phyloP scores from a whole-genome alignment of 352 stramenopile genomes.

The Phytopythium kandeliae region DNA sequence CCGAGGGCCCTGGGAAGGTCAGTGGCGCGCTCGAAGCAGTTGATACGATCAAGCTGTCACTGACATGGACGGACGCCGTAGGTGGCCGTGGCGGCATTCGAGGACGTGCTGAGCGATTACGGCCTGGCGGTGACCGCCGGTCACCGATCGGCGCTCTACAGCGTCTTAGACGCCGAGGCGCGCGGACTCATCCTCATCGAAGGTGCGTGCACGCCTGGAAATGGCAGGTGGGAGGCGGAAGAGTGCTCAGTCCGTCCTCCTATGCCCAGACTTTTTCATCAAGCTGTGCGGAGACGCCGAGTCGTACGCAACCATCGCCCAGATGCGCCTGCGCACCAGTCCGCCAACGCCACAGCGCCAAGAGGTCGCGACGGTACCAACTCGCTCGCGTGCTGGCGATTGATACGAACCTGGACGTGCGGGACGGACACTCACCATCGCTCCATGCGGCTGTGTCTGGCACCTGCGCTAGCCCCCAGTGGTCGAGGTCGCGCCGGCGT shows the following conservation, averaged over 20 bases:
- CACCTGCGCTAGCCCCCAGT: conserved; percentile 23
- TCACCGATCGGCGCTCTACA: conserved; percentile 38
- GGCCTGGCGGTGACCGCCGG: conserved; percentile 34
- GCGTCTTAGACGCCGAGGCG: conserved; percentile 45
- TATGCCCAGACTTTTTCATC: conserved; percentile 76
- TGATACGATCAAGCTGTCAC: no score
- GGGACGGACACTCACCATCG: no score
- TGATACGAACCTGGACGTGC: no score
- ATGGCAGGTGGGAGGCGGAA: no score
- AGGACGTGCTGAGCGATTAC: conserved; percentile 69
- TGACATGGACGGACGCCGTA: conserved; percentile 16
- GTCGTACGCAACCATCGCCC: conserved; percentile 29
- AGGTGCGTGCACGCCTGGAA: conserved; percentile 43
- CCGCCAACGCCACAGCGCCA: not conserved
- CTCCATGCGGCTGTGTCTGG: not conserved
- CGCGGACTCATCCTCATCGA: conserved; percentile 60
- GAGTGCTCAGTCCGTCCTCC: no score
- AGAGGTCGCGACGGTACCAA: conserved; percentile 3
- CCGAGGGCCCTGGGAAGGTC: conserved; percentile 69
- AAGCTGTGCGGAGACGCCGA: conserved; percentile 64
- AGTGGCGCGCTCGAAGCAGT: no score
- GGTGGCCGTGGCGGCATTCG: conserved; percentile 60
- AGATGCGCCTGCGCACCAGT: conserved; percentile 8
- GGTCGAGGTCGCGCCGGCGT: conserved; percentile 8
- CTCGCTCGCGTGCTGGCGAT: conserved; percentile 1